These are phyloP conservation scores for Xerocomus minutiporus DNA, from an alignment of 1,284 basidiomycete species.

Conservation along the genomic window DNA sequence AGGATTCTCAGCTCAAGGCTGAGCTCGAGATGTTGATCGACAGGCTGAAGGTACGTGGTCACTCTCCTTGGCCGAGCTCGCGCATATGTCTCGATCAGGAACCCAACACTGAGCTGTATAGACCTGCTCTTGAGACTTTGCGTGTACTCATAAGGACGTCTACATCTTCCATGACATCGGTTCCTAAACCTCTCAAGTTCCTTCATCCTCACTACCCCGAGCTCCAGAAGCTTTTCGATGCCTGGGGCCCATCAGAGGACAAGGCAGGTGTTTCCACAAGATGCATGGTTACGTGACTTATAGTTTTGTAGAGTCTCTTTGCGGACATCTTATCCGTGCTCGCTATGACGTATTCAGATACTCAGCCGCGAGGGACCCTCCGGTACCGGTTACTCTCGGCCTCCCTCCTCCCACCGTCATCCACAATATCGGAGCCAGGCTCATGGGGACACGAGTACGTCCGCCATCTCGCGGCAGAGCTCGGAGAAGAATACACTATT, in stretches of 20 bases:
- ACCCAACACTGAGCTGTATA: conserved; percentile 78
- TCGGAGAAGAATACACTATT: conserved; percentile 87
- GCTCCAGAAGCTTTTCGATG: conserved; percentile 77
- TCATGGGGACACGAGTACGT: conserved; percentile 99
- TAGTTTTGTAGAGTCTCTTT: conserved; percentile 69
- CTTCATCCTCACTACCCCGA: conserved; percentile 92
- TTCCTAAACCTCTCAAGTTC: conserved; percentile 99
- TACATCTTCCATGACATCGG: conserved; percentile 99
- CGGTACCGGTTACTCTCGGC: conserved; percentile 84
- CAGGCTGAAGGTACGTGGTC: conserved; percentile 70
- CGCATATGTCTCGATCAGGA: conserved; percentile 55
- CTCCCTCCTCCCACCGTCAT: conserved; percentile 59
- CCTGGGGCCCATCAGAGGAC: conserved; percentile 75
- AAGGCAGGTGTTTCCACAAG: conserved; percentile 50
- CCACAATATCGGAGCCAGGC: conserved; percentile 81
- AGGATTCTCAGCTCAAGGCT: conserved; percentile 90
- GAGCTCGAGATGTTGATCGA: conserved; percentile 98
- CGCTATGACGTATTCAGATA: conserved; percentile 99
- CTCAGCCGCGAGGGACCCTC: conserved; percentile 89
- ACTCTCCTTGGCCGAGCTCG: background rate
- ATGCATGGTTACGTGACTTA: conserved; percentile 4
- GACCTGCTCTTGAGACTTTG: conserved; percentile 90
- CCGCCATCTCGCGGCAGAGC: conserved; percentile 92
- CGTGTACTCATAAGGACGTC: conserved; percentile 94
- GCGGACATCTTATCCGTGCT: conserved; percentile 98